Evolutionary conservation across 495 filamentous ascomycete species (phyloP).

Genomic region (Lasiosphaeria ovina): DNA sequence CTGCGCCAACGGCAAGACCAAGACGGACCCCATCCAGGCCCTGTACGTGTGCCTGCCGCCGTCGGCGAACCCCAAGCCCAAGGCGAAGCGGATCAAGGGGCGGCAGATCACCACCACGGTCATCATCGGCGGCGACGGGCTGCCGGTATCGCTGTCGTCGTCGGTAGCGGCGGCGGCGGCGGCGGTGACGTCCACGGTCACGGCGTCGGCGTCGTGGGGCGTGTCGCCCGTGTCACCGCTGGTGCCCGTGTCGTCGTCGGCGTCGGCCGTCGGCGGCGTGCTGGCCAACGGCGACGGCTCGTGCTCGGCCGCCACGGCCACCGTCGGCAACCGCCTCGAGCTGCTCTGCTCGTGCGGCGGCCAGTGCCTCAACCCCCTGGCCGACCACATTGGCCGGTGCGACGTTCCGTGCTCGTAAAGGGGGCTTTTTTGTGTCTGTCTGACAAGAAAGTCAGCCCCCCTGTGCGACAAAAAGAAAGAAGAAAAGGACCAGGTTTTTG

Average conservation of each 20-base stretch:
- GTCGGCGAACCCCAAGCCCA: slow-evolving; percentile 24
- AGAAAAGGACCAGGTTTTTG: too few relatives aligned
- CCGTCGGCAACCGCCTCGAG: slow-evolving; percentile 30
- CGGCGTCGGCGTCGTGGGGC: slow-evolving; percentile 1
- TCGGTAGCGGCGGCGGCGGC: background rate
- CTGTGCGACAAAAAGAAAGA: too few relatives aligned
- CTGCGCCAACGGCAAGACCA: slow-evolving; percentile 36
- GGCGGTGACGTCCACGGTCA: background rate
- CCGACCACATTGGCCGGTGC: slow-evolving; percentile 32
- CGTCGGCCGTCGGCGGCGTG: slow-evolving; percentile 1
- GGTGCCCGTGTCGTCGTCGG: background rate
- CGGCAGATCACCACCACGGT: slow-evolving; percentile 2
- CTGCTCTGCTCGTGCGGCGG: slow-evolving; percentile 40
- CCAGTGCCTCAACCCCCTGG: slow-evolving; percentile 36
- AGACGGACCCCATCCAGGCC: slow-evolving; percentile 38
- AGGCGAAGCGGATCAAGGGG: slow-evolving; percentile 1
- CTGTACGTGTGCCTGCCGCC: slow-evolving; percentile 42
- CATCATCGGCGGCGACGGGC: background rate
- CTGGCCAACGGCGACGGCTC: slow-evolving; percentile 9
- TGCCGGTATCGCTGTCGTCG: background rate
- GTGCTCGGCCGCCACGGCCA: slow-evolving; percentile 11
- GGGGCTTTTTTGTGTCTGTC: background rate
- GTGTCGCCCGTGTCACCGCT: background rate
- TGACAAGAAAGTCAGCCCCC: too few relatives aligned
- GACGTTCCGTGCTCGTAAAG: slow-evolving; percentile 24